phyloP scores from a whole-genome alignment of 2,329 filamentous ascomycete genomes.

The Didymosphaeria variabile region DNA sequence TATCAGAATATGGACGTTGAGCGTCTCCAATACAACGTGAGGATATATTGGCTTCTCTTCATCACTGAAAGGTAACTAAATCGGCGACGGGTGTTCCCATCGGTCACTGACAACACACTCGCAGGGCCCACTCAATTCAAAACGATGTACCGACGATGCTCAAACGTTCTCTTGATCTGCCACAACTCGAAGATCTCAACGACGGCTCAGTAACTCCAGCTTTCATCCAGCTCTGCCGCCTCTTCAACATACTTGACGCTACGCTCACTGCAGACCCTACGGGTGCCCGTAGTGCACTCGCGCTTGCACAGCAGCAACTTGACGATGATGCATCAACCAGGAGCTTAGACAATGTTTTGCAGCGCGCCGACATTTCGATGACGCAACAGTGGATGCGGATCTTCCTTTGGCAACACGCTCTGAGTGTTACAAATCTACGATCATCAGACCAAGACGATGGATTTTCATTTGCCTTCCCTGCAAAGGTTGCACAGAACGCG shows the following conservation, averaged over 20 bases:
- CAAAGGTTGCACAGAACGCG: conserved; percentile 46
- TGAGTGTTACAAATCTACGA: conserved; percentile 44
- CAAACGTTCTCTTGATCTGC: conserved; percentile 41
- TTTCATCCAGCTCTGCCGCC: conserved; percentile 45
- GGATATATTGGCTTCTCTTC: conserved; percentile 49
- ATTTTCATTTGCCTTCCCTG: conserved; percentile 48
- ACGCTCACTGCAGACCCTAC: conserved; percentile 46
- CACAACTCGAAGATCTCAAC: conserved; percentile 38
- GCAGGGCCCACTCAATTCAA: conserved; percentile 45
- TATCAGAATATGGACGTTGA: conserved; percentile 38
- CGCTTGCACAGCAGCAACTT: conserved; percentile 44
- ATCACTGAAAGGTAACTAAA: conserved; percentile 39
- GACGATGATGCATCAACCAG: conserved; percentile 39
- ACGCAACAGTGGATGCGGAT: conserved; percentile 51
- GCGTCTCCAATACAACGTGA: conserved; percentile 38
- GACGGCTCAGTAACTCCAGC: conserved; percentile 44
- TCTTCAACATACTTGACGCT: conserved; percentile 46
- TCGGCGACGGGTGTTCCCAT: background rate
- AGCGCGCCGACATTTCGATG: conserved; percentile 49
- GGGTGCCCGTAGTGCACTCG: conserved; percentile 39
- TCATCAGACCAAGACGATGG: conserved; percentile 41
- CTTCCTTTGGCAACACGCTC: conserved; percentile 48
- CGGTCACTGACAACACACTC: background rate
- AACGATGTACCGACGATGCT: conserved; percentile 46
- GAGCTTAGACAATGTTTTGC: conserved; percentile 45